These are phyloP conservation scores for Trichoderma cornu-damae DNA, from an alignment of 2,329 filamentous ascomycete genomes.

Conservation along the genomic window DNA sequence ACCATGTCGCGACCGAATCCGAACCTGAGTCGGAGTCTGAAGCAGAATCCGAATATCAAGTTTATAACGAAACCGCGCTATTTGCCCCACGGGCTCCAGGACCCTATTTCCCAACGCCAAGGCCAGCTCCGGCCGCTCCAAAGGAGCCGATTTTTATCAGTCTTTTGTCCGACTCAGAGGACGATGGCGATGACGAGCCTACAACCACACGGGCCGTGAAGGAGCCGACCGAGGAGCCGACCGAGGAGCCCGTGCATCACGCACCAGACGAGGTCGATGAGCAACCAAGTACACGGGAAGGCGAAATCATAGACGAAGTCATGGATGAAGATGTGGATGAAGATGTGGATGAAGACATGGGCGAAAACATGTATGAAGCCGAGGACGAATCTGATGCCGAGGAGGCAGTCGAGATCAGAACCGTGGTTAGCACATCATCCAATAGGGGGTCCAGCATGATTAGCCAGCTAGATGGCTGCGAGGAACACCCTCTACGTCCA, in stretches of 20 bases:
- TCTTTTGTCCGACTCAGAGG: slow-evolving; percentile 44
- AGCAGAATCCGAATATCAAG: slow-evolving; percentile 23
- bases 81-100: not conserved
- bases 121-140: slow-evolving; percentile 20
- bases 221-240: not conserved
- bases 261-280: not conserved
- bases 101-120: slow-evolving; percentile 7
- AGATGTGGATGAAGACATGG: slow-evolving; percentile 1
- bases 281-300: not conserved
- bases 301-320: not conserved
- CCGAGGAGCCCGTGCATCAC: not conserved
- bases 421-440: not conserved
- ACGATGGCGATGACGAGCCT: slow-evolving; percentile 33
- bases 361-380: not conserved
- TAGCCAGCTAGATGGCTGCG: slow-evolving; percentile 11
- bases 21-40: slow-evolving; percentile 27
- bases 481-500: not conserved
- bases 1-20: too few species aligned
- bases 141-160: slow-evolving; percentile 42
- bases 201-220: not conserved
- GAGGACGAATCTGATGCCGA: not conserved
- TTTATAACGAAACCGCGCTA: slow-evolving; percentile 12
- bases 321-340: slow-evolving; percentile 14
- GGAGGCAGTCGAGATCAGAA: not conserved
- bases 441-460: slow-evolving; percentile 3